Percentiles rank a stretch among this genome's conserved stretches.
Conservation (phyloP, 129 eudicot species). For the Chrysanthemum lavandulifolium region DNA sequence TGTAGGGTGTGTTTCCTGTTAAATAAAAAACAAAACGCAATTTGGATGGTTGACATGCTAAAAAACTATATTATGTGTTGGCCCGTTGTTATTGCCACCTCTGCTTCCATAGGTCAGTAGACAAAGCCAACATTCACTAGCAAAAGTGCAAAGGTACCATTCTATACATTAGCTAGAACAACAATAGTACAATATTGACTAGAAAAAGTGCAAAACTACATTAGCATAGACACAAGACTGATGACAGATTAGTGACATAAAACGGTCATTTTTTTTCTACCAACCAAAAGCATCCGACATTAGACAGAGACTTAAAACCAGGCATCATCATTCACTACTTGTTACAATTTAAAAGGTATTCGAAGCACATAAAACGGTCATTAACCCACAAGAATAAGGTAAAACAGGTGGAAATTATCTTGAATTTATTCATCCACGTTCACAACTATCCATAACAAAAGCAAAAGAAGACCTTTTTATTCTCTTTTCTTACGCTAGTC, state of each 20-base stretch:
- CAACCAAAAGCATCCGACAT: too few species aligned
- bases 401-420: neutral
- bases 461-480: conserved; percentile 8
- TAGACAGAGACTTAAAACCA: too few species aligned
- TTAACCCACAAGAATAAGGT: neutral
- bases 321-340: too few species aligned
- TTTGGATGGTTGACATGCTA: too few species aligned
- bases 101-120: too few species aligned
- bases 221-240: neutral
- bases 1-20: too few species aligned
- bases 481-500: neutral
- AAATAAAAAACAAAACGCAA: too few species aligned
- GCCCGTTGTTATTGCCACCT: too few species aligned
- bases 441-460: neutral
- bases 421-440: neutral
- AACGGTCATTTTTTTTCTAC: too few species aligned
- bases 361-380: neutral
- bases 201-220: neutral
- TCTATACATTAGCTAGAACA: neutral
- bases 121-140: neutral
- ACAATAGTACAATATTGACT: neutral
- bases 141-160: neutral
- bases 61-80: too few species aligned
- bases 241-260: neutral
- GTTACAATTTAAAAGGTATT: neutral